Conservation (phyloP, 306 rosid genomes). For the Dalbergia cultrata region DNA sequence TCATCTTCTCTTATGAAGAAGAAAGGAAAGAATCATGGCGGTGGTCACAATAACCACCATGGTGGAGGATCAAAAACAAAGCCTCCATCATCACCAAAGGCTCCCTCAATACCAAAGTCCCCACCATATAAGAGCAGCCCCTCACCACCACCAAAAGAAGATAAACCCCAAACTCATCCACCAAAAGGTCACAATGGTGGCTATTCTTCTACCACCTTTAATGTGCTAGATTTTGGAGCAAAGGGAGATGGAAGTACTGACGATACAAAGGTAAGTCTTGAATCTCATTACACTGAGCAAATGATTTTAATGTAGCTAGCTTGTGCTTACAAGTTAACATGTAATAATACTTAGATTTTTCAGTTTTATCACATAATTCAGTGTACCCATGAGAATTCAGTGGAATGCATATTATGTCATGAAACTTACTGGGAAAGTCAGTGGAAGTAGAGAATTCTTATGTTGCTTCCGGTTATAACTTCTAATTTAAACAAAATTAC, state of each 20-base stretch:
- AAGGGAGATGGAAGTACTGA: slow-evolving; percentile 83
- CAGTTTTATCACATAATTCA: slow-evolving; percentile 29
- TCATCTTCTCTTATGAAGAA: slow-evolving; percentile 65
- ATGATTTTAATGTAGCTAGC: neutral
- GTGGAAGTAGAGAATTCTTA: slow-evolving; percentile 44
- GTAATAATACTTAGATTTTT: slow-evolving; percentile 1
- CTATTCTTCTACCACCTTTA: slow-evolving; percentile 50
- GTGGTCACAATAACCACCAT: slow-evolving; percentile 43
- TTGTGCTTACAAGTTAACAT: slow-evolving; percentile 19
- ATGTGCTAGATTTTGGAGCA: slow-evolving; percentile 92
- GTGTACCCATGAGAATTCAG: slow-evolving; percentile 29
- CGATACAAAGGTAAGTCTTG: slow-evolving; percentile 79
- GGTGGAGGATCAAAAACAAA: slow-evolving; percentile 75
- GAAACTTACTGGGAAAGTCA: slow-evolving; percentile 5
- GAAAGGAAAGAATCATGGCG: slow-evolving; percentile 66
- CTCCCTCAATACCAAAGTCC: slow-evolving; percentile 44
- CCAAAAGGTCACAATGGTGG: slow-evolving; percentile 57
- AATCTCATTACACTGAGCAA: slow-evolving; percentile 21
- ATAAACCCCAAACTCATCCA: slow-evolving; percentile 55
- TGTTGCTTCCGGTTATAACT: neutral
- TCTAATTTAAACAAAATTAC: neutral
- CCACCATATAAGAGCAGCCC: slow-evolving; percentile 57
- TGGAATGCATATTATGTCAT: slow-evolving; percentile 9
- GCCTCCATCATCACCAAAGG: slow-evolving; percentile 56
- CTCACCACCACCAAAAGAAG: slow-evolving; percentile 47